Conservation (phyloP, 2,329 filamentous ascomycete genomes). For the Pestalotiopsis sp. region DNA sequence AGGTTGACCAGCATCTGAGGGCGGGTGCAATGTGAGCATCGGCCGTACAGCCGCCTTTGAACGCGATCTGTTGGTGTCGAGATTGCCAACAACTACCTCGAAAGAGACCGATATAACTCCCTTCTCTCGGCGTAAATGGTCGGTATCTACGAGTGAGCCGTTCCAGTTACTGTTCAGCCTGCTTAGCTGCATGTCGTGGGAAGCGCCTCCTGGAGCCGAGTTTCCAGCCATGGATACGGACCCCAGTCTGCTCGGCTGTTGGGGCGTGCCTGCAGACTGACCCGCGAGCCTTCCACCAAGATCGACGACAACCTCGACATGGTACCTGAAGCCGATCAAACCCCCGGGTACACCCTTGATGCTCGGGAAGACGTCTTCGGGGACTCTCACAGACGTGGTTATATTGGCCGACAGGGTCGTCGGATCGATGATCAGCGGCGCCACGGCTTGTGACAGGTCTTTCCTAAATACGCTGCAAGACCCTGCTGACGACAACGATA, state of each 20-base stretch:
- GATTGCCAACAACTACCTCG: constrained; percentile 85
- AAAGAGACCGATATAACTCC: constrained; percentile 87
- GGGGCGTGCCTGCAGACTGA: constrained; percentile 47
- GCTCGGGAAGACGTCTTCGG: constrained; percentile 89
- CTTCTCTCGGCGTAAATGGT: constrained; percentile 83
- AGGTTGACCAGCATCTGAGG: constrained; percentile 19
- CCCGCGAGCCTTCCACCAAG: constrained; percentile 81
- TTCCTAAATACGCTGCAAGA: constrained; percentile 95
- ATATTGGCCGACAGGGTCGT: constrained; percentile 76
- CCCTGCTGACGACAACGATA: constrained; percentile 84
- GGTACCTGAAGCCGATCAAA: constrained; percentile 95
- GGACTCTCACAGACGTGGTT: constrained; percentile 81
- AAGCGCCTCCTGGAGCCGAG: constrained; percentile 25
- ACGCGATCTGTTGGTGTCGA: constrained; percentile 60
- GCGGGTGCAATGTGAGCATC: constrained; percentile 23
- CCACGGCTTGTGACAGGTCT: constrained; percentile 86
- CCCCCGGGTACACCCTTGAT: constrained; percentile 87
- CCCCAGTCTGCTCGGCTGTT: constrained; percentile 44
- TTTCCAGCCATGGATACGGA: constrained; percentile 36
- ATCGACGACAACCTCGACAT: constrained; percentile 90
- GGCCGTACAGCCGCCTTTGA: constrained; percentile 30
- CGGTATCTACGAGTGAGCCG: constrained; percentile 82
- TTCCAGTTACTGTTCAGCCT: constrained; percentile 55
- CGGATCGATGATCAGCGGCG: constrained; percentile 87
- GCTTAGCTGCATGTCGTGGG: constrained; percentile 43